A percentile compares a stretch with the other conserved stretches of the same genome.
phyloP scores from a whole-genome alignment of 169 alveolate genomes.

The Plasmodium vivax region DNA sequence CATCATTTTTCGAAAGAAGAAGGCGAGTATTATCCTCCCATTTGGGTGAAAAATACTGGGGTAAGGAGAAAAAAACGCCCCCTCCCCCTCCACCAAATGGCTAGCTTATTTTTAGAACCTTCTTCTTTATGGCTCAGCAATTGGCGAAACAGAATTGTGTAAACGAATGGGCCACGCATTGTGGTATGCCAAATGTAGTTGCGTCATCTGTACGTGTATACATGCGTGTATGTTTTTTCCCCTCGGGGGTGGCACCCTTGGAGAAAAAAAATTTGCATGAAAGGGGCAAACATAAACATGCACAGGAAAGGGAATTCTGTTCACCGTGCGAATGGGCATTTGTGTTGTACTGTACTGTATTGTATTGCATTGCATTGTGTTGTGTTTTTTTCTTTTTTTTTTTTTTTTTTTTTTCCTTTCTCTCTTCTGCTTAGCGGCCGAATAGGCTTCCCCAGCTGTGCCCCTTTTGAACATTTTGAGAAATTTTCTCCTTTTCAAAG shows the following conservation, averaged over 20 bases:
- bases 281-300: neutral
- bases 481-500: neutral
- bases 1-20: neutral
- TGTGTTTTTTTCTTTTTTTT: too few relatives aligned
- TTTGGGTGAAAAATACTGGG: neutral
- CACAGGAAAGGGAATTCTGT: neutral
- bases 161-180: neutral
- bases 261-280: too few relatives aligned
- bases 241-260: too few relatives aligned
- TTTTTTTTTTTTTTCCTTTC: too few relatives aligned
- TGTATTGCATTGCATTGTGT: too few relatives aligned
- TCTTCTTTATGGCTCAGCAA: neutral
- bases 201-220: neutral
- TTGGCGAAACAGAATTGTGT: neutral
- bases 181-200: neutral
- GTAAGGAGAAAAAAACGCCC: neutral
- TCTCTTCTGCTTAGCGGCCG: neutral
- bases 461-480: neutral
- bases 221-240: neutral
- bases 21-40: neutral
- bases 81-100: neutral
- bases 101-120: neutral
- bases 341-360: neutral
- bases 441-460: neutral
- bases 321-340: neutral